Base-by-base conservation (phyloP, 768 basidiomycete species). In the Auricularia sp. region DNA sequence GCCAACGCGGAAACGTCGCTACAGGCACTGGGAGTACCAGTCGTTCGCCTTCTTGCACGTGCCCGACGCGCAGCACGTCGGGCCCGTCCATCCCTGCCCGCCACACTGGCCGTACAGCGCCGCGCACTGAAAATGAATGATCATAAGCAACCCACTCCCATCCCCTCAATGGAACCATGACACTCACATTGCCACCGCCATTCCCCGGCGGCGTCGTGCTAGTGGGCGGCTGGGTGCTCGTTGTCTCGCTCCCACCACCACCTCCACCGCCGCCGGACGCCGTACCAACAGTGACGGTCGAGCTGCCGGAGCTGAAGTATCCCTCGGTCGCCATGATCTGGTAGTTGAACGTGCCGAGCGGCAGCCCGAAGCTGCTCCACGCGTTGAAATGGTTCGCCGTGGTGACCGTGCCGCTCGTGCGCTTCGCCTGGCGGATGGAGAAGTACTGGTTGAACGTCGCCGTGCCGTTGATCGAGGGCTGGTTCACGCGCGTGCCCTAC, bases 341-440 rank as follows among this genome's bases (percentile, higher is more conserved):
- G 7, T 62, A 62, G 29, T 62, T 36, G 36, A 34, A 34, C 61
- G 36, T 39, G 21, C 61, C 61, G 11, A 62, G 34, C 14, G 12
- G 14, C 10, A 62, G n/a, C 4, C 43, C 43, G 35, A 62, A 34
- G 16, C 61, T 11, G 6, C 14, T 43, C 61, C 61, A 62, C 23
- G 61, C 61, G 29, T 62, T 47, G 39, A 62, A 62, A 1, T 62
- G 61, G 35, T 36, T 43, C 1, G 61, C 23, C 7, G 73, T 72
- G 62, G 71, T 76, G 23, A 80, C 74, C 7, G 71, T 66, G 7
- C 68, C 68, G 36, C 74, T 70, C 63, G 73, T 68, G 23, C 59
- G 56, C 44, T 51, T 61, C 23, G 4, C 4, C 56, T 36, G n/a
- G 44, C 64, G 64, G 23, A 65, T 59, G 29, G 61, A 62, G 36